A percentile compares a stretch with the other conserved stretches of the same genome.
These are phyloP conservation scores for Colletotrichum truncatum DNA, from an alignment of 2,329 filamentous ascomycete genomes.

Conservation along the genomic window DNA sequence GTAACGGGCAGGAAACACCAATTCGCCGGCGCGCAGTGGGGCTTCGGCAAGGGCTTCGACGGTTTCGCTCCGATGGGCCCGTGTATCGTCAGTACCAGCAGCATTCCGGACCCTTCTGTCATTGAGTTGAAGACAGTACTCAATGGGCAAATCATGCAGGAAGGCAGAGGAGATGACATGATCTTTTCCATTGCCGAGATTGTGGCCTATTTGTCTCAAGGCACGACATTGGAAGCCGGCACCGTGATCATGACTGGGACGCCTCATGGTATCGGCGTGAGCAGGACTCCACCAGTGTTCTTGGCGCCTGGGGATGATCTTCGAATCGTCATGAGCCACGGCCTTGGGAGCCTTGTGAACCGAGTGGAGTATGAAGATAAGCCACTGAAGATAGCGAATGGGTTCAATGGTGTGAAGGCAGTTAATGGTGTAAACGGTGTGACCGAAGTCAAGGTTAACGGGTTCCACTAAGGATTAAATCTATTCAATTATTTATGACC, in stretches of 20 bases:
- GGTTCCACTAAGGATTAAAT: neutral
- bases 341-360: slow-evolving; percentile 35
- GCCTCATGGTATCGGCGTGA: slow-evolving; percentile 34
- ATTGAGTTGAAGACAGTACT: slow-evolving; percentile 33
- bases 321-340: slow-evolving; percentile 31
- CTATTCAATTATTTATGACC: too few species aligned
- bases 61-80: slow-evolving; percentile 55
- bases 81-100: slow-evolving; percentile 25
- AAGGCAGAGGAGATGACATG: slow-evolving; percentile 34
- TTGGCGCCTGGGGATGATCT: slow-evolving; percentile 30
- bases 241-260: slow-evolving; percentile 41
- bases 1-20: slow-evolving; percentile 62
- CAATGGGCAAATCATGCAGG: slow-evolving; percentile 36
- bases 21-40: slow-evolving; percentile 57
- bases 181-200: slow-evolving; percentile 41
- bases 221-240: slow-evolving; percentile 36
- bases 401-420: neutral
- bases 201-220: slow-evolving; percentile 35
- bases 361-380: slow-evolving; percentile 22
- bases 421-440: slow-evolving; percentile 17
- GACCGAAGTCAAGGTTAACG: slow-evolving; percentile 2
- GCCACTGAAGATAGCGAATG: neutral
- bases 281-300: slow-evolving; percentile 32
- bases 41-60: slow-evolving; percentile 60
- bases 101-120: slow-evolving; percentile 13